Percentiles rank a stretch among this genome's conserved stretches.
These are phyloP conservation scores for Rhynchospora tenuis DNA, from an alignment of 176 grass and related monocot species.

Conservation along the genomic window DNA sequence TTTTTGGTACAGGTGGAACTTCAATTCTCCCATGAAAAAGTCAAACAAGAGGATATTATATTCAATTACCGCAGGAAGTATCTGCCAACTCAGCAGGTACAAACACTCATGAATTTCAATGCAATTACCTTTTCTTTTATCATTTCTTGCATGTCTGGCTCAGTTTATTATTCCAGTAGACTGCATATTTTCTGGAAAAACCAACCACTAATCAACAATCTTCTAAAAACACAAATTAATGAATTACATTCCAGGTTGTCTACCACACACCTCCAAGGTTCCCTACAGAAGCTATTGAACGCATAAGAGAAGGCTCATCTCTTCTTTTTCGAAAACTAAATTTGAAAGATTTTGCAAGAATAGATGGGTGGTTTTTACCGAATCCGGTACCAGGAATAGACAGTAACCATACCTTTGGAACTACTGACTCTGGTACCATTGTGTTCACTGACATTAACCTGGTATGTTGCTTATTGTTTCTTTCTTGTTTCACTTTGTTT, in stretches of 20 bases:
- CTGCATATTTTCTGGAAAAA: neutral
- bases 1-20: constrained; percentile 56
- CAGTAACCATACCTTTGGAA: constrained; percentile 49
- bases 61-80: constrained; percentile 93
- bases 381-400: constrained; percentile 31
- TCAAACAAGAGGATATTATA: constrained; percentile 59
- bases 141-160: neutral
- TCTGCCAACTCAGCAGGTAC: constrained; percentile 85
- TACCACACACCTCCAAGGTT: constrained; percentile 95
- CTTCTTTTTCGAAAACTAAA: constrained; percentile 57
- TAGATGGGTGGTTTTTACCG: constrained; percentile 97
- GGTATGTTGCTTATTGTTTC: constrained; percentile 36
- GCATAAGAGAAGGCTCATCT: constrained; percentile 77
- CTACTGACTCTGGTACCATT: constrained; percentile 53
- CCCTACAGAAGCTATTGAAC: constrained; percentile 60
- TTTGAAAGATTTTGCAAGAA: constrained; percentile 77
- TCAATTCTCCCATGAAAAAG: constrained; percentile 34
- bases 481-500: neutral
- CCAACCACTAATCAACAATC: neutral
- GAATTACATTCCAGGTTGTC: constrained; percentile 51
- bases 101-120: neutral
- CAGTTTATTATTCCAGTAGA: neutral
- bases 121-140: neutral
- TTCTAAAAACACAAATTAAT: neutral
- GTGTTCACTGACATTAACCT: constrained; percentile 95